phyloP scores from a whole-genome alignment of 108 stramenopile genomes.

The Discostella stelligeroides region DNA sequence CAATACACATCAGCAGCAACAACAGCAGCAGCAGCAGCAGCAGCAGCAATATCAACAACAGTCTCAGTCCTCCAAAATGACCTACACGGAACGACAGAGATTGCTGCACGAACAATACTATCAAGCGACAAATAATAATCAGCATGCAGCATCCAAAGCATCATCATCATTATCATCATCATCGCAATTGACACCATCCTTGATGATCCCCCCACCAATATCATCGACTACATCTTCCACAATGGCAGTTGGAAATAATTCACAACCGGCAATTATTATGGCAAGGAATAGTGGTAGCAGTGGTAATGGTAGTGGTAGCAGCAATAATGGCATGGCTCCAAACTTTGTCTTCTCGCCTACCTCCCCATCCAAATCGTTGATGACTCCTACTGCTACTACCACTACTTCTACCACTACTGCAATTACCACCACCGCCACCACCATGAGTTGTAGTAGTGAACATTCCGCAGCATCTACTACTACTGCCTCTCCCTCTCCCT shows the following conservation, averaged over 20 bases:
- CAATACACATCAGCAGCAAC: not conserved
- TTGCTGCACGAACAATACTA: conserved; percentile 30
- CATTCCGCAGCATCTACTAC: no score
- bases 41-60: not conserved
- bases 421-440: no score
- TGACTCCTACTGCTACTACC: not conserved
- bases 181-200: not conserved
- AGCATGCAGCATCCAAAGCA: not conserved
- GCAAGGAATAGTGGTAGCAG: no score
- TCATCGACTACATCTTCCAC: not conserved
- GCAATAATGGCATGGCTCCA: no score
- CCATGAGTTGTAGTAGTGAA: no score
- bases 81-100: conserved; percentile 34
- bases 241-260: not conserved
- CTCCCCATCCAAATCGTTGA: no score
- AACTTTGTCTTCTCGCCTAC: no score
- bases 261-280: no score
- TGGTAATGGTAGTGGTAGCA: no score
- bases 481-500: conserved; percentile 1
- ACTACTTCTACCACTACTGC: not conserved
- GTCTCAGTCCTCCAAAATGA: conserved; percentile 15
- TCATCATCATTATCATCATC: not conserved
- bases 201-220: not conserved
- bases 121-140: conserved; percentile 6
- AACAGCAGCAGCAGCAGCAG: not conserved